A percentile compares a stretch with the other conserved stretches of the same genome.
phyloP scores from a whole-genome alignment of 1,139 yeast genomes.

The Yamadazyma membranifaciens region DNA sequence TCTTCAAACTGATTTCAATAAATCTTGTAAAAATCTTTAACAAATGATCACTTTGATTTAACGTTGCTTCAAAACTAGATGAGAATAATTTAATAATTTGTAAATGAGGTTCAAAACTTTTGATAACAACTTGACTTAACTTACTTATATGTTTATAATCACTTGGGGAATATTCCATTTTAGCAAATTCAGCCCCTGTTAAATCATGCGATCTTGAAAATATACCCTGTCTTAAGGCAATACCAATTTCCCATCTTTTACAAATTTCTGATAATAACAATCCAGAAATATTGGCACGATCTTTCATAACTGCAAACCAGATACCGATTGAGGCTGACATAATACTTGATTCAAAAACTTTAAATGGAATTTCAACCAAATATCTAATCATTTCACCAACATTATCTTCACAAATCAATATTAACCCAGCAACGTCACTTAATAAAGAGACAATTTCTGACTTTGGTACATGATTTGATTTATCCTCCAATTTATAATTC shows the following conservation, averaged over 20 bases:
- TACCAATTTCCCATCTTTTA: constrained; percentile 65
- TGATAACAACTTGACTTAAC: constrained; percentile 35
- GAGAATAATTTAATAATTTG: constrained; percentile 65
- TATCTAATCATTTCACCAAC: constrained; percentile 55
- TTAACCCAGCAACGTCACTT: constrained; percentile 49
- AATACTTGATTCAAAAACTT: constrained; percentile 55
- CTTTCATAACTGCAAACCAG: constrained; percentile 82
- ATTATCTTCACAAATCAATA: constrained; percentile 44
- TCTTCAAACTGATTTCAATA: constrained; percentile 56
- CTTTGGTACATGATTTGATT: constrained; percentile 15
- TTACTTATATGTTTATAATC: constrained; percentile 60
- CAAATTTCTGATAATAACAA: constrained; percentile 69
- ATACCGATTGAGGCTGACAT: constrained; percentile 69
- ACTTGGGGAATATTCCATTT: constrained; percentile 91
- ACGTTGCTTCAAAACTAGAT: constrained; percentile 81
- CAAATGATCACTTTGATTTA: constrained; percentile 70
- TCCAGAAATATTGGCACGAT: constrained; percentile 54
- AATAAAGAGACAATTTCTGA: constrained; percentile 43
- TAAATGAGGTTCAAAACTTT: constrained; percentile 70
- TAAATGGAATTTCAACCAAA: constrained; percentile 72
- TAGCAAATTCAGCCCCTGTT: constrained; percentile 59
- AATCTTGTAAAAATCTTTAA: constrained; percentile 68
- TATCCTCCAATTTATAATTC: constrained; percentile 13
- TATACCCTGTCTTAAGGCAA: constrained; percentile 60
- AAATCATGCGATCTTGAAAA: constrained; percentile 62